Base-by-base conservation (phyloP, 2,329 filamentous ascomycete species). In the Raffaelea albimanens region DNA sequence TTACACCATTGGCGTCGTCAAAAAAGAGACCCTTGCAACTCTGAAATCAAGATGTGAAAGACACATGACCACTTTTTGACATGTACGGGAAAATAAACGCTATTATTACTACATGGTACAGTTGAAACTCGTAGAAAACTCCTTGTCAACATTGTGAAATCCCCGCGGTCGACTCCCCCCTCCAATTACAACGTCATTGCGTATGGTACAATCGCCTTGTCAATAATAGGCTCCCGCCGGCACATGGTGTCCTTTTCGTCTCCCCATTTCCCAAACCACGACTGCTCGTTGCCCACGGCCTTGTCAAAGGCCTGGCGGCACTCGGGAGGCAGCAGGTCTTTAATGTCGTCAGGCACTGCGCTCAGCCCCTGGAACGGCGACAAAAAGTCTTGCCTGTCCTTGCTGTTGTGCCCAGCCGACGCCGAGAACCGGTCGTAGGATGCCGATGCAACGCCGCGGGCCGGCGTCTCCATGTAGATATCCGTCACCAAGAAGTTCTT, bases 261-360 rank as follows among this genome's bases (percentile, higher is more conserved):
- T 16, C 76, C 77, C 87, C 89, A 95, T 53, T 73, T 75, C 29
- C 65, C 69, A 62, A 86, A 86, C 86, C 89, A 97, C 46, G 75
- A 66, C 51, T 67, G 63, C 63, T 95, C 87, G 47, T 75, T 71
- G 11, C 67, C 66, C 45, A 81, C 69, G 3, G 87, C 83, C 46
- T 76, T 70, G 44, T 88, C 71, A 52, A 95, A 89, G 0, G 86
- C 84, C 34, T 71, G 67, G 34, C 84, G 77, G 62, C 87, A 93
- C 53, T 87, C 81, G 1, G 74, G 64, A 1, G 83, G 84, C 50
- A 90, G 69, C 50, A 84, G 71, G 25, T 78, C 75, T 49, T 77
- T 70, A 53, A 88, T 71, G 10, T 87, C 83, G 44, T 80, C 73
- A 1, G 81, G 65, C 7, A 89, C 71, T 39, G 75, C 72, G n/a